phyloP scores from a whole-genome alignment of 768 basidiomycete species.

The Leccinum truebloodii region DNA sequence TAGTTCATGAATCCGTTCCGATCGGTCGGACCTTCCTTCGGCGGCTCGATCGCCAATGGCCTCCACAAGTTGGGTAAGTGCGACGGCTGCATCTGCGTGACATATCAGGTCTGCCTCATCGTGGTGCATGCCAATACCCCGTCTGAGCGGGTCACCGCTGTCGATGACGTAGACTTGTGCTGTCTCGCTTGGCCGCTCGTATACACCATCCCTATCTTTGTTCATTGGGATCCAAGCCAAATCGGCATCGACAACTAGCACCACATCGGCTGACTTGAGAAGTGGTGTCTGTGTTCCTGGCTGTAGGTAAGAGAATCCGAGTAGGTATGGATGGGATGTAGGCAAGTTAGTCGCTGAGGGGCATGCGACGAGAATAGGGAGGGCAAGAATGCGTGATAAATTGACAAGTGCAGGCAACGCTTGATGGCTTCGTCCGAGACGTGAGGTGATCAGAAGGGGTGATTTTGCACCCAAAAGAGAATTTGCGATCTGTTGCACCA shows the following conservation, averaged over 20 bases:
- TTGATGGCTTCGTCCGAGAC: conserved; percentile 54
- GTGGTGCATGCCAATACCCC: conserved; percentile 47
- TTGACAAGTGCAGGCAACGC: conserved; percentile 47
- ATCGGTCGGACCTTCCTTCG: conserved; percentile 15
- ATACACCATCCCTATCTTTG: conserved; percentile 34
- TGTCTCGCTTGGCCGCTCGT: conserved; percentile 37
- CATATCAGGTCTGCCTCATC: conserved; percentile 58
- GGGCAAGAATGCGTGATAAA: conserved; percentile 51
- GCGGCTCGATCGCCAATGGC: conserved; percentile 11
- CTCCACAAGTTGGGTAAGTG: conserved; percentile 48
- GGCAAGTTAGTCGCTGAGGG: conserved; percentile 55
- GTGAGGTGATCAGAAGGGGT: conserved; percentile 67
- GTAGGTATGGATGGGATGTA: conserved; percentile 53
- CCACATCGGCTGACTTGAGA: conserved; percentile 57
- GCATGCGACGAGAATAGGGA: conserved; percentile 55
- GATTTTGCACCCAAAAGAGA: conserved; percentile 51
- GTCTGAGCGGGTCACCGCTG: conserved; percentile 61
- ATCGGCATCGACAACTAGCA: conserved; percentile 66
- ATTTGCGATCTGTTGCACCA: conserved; percentile 41
- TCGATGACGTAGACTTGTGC: conserved; percentile 63
- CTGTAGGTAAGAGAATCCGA: conserved; percentile 53
- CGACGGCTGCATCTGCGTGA: conserved; percentile 53
- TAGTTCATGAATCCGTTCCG: conserved; percentile 20
- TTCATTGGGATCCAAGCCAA: conserved; percentile 63
- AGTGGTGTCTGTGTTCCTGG: conserved; percentile 46